Evolutionary conservation across 176 grass and related monocot genomes (phyloP).

Genomic region (Musa beccarii): DNA sequence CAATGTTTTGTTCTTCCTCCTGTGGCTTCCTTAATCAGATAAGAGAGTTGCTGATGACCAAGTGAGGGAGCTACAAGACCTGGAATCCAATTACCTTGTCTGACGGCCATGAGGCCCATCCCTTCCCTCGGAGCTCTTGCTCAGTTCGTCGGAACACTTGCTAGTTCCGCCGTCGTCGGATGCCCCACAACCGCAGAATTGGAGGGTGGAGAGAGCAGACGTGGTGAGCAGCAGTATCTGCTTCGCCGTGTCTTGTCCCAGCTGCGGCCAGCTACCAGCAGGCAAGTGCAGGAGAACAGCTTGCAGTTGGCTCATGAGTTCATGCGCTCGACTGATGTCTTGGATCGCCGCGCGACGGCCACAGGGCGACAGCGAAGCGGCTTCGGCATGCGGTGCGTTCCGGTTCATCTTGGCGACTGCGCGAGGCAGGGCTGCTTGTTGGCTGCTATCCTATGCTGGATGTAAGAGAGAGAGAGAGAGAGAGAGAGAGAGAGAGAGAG

Average conservation of each 20-base stretch:
- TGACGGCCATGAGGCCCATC: neutral
- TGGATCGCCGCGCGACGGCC: neutral
- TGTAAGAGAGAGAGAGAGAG: too few species aligned
- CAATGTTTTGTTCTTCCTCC: slow-evolving; percentile 39
- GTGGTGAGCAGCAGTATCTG: neutral
- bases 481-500: too few species aligned
- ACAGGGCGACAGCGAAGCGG: neutral
- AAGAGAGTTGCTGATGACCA: too few species aligned
- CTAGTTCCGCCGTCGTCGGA: neutral
- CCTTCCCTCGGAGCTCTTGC: neutral
- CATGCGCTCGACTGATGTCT: neutral
- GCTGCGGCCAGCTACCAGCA: too few species aligned
- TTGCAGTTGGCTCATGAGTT: neutral
- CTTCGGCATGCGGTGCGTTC: too few species aligned
- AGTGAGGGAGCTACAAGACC: too few species aligned
- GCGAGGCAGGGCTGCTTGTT: too few species aligned
- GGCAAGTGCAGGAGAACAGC: neutral
- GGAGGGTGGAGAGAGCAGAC: neutral
- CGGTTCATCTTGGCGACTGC: too few species aligned
- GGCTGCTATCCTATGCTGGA: too few species aligned
- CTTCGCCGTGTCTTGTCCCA: neutral
- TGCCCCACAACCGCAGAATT: neutral
- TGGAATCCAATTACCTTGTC: neutral
- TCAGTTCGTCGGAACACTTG: neutral
- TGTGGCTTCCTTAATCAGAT: neutral